These are phyloP conservation scores for Cladobotryum protrusum DNA, from an alignment of 2,329 filamentous ascomycete species.

Conservation along the genomic window DNA sequence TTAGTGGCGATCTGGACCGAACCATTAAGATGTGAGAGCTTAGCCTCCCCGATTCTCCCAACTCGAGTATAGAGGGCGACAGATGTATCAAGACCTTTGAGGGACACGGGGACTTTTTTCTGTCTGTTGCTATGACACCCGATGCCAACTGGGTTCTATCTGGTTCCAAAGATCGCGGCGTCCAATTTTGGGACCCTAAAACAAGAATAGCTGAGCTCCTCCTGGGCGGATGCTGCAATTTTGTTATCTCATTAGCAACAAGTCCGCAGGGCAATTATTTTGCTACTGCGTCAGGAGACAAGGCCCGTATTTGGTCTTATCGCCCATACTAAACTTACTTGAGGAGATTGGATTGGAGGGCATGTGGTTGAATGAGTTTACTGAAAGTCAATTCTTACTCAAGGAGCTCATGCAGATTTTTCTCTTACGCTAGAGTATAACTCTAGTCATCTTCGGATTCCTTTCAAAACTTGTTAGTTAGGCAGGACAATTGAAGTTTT, in stretches of 20 bases:
- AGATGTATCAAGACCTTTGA: slow-evolving; percentile 97
- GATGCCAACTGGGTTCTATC: slow-evolving; percentile 95
- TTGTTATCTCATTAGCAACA: slow-evolving; percentile 93
- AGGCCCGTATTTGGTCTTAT: slow-evolving; percentile 94
- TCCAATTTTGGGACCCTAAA: slow-evolving; percentile 97
- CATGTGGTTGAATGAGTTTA: no score
- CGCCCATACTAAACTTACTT: slow-evolving; percentile 46
- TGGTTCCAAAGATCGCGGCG: slow-evolving; percentile 92
- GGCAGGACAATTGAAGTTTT: no score
- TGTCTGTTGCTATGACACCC: slow-evolving; percentile 93
- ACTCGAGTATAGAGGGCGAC: slow-evolving; percentile 68
- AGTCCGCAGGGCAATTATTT: slow-evolving; percentile 87
- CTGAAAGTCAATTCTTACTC: no score
- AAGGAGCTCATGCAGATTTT: no score
- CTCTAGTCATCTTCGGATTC: no score
- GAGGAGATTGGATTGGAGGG: no score
- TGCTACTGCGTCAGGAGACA: slow-evolving; percentile 93
- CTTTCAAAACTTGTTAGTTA: no score
- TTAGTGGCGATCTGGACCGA: slow-evolving; percentile 91
- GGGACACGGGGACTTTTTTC: slow-evolving; percentile 95
- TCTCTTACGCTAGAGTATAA: no score
- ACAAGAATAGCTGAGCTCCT: slow-evolving; percentile 94
- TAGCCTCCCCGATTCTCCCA: slow-evolving; percentile 60
- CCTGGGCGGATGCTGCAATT: slow-evolving; percentile 98
- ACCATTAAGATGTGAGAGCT: slow-evolving; percentile 99